Evolutionary conservation across 345 rosid species (phyloP), one percentile per base, ranked within the genome.

Genomic region (Anacardium occidentale): DNA sequence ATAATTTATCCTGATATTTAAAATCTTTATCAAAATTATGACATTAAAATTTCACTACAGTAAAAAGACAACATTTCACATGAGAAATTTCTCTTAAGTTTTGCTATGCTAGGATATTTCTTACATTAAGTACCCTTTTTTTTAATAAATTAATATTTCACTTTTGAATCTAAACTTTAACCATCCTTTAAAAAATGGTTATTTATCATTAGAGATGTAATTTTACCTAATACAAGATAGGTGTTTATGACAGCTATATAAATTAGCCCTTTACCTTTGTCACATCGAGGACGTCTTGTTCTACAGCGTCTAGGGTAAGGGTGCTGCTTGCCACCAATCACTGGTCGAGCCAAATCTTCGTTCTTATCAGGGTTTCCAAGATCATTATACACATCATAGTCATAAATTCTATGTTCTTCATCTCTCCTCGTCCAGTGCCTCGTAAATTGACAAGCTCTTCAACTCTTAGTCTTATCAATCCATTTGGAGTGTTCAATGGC

Each of bases 251-350:
- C 18, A 50, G n/a, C 61, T 2, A 7, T 9, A 47, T 29, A 29
- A n/a, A n/a, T n/a, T 29, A 29, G 14, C 3, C 11, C 45, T n/a
- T 12, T 70, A 80, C 86, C 88, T 37, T 68, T 25, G 1, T 76
- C 10, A 32, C 69, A 72, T 0, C 40, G 80, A 8, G 75, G 75
- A 2, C 90, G 89, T 1, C 90, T 86, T 0, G 94, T 87, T 61
- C 87, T 81, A 54, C 88, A 75, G 9, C 94, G 89, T 40, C 94
- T 77, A 2, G 90, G 90, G 55, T 87, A 87, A 1, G 90, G 90
- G 15, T 69, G 74, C 3, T 70, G 51, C 44, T 74, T 62, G 32
- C 80, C 76, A 7, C 83, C 78, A 18, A 74, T 67, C 18, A 79
- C 77, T 7, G 83, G 79, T 21, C 83, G 69, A 18, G 32, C 56